Percentiles rank a stretch among this genome's conserved stretches.
Conservation (phyloP, 495 filamentous ascomycete species). For the Xylaria longipes region DNA sequence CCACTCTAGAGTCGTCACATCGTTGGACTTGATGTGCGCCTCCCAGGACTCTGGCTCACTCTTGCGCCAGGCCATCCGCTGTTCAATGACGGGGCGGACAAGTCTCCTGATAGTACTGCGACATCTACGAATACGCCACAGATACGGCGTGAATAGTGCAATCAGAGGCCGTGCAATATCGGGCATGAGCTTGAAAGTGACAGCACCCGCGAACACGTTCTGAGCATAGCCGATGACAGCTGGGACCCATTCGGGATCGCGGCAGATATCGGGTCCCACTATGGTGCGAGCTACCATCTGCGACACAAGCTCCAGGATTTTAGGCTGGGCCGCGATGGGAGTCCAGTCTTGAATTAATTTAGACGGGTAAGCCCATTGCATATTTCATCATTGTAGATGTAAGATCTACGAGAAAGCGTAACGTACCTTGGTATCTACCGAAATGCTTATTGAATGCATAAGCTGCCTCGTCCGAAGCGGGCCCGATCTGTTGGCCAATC, state of each 20-base stretch:
- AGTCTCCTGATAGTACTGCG: not conserved
- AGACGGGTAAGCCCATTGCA: no score
- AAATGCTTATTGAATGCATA: conserved; percentile 9
- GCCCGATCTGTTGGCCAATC: conserved; percentile 5
- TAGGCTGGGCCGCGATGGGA: conserved; percentile 17
- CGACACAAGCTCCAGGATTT: conserved; percentile 8
- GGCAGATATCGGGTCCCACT: conserved; percentile 21
- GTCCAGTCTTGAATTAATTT: conserved; percentile 21
- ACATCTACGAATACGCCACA: not conserved
- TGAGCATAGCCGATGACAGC: conserved; percentile 17
- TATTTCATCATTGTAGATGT: no score
- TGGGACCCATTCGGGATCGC: conserved; percentile 12
- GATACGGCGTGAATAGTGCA: conserved; percentile 8
- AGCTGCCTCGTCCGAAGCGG: not conserved
- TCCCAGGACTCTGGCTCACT: conserved; percentile 2
- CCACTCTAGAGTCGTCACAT: conserved; percentile 3
- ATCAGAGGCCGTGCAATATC: not conserved
- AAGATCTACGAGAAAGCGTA: not conserved
- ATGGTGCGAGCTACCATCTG: conserved; percentile 22
- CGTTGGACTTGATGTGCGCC: not conserved
- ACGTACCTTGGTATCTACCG: not conserved
- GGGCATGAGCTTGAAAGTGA: conserved; percentile 8
- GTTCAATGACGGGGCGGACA: not conserved
- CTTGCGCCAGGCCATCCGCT: not conserved
- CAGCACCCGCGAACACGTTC: conserved; percentile 19